Evolutionary conservation across 169 alveolate genomes (phyloP).

Genomic region (Fabrea salina): DNA sequence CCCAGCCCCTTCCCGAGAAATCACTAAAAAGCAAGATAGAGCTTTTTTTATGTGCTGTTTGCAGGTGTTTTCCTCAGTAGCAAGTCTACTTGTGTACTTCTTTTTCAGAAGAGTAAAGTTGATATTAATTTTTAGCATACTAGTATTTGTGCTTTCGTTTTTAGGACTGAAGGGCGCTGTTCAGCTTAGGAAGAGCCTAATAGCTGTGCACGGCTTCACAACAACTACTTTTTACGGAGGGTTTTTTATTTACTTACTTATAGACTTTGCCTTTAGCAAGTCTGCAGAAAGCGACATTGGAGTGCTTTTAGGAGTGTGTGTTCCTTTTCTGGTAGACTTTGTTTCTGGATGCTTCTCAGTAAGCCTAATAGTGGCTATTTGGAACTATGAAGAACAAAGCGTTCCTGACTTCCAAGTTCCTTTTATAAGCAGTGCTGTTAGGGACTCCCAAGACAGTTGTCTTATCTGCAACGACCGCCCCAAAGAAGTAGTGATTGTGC

Average conservation of each 20-base stretch:
- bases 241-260: not conserved
- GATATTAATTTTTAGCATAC: not conserved
- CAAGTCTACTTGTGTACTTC: not conserved
- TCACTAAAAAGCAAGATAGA: too few species aligned
- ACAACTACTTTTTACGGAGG: not conserved
- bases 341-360: not conserved
- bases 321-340: not conserved
- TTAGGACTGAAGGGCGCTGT: not conserved
- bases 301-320: not conserved
- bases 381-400: too few species aligned
- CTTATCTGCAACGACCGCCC: not conserved
- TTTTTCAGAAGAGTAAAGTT: not conserved
- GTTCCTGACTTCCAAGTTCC: too few species aligned
- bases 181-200: not conserved
- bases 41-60: too few species aligned
- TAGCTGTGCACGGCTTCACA: not conserved
- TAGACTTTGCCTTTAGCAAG: not conserved
- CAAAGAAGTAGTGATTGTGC: not conserved
- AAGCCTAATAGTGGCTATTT: not conserved
- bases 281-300: not conserved
- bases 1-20: too few species aligned
- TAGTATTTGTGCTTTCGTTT: not conserved
- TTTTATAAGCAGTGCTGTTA: too few species aligned
- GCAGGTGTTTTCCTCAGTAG: not conserved
- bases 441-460: not conserved